Evolutionary conservation across 108 stramenopile species (phyloP).

Genomic region (Aurantiochytrium sp.): DNA sequence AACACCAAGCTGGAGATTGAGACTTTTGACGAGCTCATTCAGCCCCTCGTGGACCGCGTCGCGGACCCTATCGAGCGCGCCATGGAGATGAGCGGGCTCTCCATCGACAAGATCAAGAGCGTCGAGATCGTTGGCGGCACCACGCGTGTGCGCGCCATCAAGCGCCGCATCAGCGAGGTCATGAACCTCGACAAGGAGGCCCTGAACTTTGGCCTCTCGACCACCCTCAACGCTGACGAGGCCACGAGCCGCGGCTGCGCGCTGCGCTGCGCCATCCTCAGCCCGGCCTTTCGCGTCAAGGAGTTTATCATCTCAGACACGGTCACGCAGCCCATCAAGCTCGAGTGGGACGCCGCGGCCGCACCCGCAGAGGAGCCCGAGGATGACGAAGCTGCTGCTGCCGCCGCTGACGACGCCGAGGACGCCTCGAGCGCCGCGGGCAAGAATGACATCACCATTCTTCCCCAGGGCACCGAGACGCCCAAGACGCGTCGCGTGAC

Average conservation of each 20-base stretch:
- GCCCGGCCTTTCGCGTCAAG: conserved; percentile 90
- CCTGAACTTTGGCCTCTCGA: conserved; percentile 72
- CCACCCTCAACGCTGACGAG: conserved; percentile 98
- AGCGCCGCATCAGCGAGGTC: conserved; percentile 63
- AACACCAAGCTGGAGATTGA: conserved; percentile 60
- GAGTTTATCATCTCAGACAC: conserved; percentile 81
- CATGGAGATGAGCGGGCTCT: conserved; percentile 64
- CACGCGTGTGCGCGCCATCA: conserved; percentile 77
- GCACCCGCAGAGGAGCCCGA: conserved; percentile 43
- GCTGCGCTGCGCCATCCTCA: conserved; percentile 89
- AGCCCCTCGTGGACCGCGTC: conserved; percentile 69
- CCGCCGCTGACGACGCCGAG: background rate
- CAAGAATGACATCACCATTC: conserved; percentile 67
- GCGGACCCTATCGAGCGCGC: conserved; percentile 63
- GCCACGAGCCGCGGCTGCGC: conserved; percentile 89
- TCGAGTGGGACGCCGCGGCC: conserved; percentile 76
- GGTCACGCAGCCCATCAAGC: conserved; percentile 62
- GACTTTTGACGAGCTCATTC: conserved; percentile 73
- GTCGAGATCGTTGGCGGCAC: conserved; percentile 93
- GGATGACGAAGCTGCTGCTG: conserved; percentile 31
- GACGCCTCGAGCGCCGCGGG: conserved; percentile 27
- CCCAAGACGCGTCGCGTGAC: conserved; percentile 87
- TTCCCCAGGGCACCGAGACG: conserved; percentile 76
- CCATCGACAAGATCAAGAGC: conserved; percentile 41
- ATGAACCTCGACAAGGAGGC: conserved; percentile 58